Evolutionary conservation across 495 filamentous ascomycete genomes (phyloP), one percentile per base, ranked within the genome.

Genomic region (Letharia lupina): DNA sequence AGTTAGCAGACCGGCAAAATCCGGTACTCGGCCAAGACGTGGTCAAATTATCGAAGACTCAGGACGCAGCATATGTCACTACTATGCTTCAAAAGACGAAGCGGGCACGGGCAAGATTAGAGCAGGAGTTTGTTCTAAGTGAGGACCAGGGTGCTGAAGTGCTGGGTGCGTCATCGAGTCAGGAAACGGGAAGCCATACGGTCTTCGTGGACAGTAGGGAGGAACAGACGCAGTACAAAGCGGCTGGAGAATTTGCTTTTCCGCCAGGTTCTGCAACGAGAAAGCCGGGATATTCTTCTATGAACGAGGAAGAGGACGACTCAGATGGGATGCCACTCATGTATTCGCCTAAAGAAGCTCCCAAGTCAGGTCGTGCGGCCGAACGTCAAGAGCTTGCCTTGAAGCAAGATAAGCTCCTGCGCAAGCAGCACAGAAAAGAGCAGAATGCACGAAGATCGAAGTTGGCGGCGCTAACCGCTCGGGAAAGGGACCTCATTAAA

Each of bases 41-140:
- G 23, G 89, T 94, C 35, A 87, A 91, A 72, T 75, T 96, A 70
- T 84, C 96, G 68, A 98, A 98, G 84, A 98, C 95, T 56, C 95
- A 98, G 78, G 94, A 98, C 78, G 80, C 89, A 42, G 93, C 89
- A 11, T 98, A 98, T 73, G 72, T 98, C 37, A 80, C 91, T 70
- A 91, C 84, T 40, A 81, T 86, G 68, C 76, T 81, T 63, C 84
- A 87, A 71, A 76, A 80, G 71, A 80, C 84, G 35, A 79, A 83
- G 69, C 79, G 80, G 68, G 80, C 86, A 70, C 78, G 86, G 61
- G 82, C 88, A 76, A 79, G 78, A 70, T 63, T 86, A 62, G 84
- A 87, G 76, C 71, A 79, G 67, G 81, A 83, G 60, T 75, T 84
- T 56, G 64, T 79, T 63, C 62, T 83, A 45, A 67, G 58, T 20